Evolutionary conservation across 768 basidiomycete species (phyloP), one percentile per base, ranked within the genome.

Genomic region (Termitomyces sp.): DNA sequence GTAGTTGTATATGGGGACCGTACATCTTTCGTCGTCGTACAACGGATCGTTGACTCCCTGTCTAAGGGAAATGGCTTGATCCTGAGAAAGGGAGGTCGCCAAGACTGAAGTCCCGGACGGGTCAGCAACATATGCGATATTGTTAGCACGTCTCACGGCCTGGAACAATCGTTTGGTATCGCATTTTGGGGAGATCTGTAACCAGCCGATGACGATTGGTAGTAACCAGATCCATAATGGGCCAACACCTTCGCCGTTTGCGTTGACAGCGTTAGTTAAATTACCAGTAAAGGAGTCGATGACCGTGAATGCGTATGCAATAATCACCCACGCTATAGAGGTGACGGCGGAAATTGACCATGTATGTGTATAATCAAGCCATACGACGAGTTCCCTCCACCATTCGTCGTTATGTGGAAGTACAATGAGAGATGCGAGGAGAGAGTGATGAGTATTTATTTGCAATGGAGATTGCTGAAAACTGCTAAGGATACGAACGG

Each of bases 221-320:
- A 77, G 48, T 6, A 79, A 62, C 76, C 76, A 79, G 19, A 79
- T 65, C 74, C 73, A 79, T 11, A 70, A 62, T 2, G 73, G 72
- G 0, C 75, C 75, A 3, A 73, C 72, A 9, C 65, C 74, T 47
- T 76, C 66, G 0, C 76, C 78, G 21, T 66, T 74, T 8, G 69
- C 62, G 35, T 70, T 61, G 3, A 74, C 37, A 10, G 58, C 43
- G 14, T 47, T 56, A 5, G 58, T 64, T 19, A 64, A 59, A 35
- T 65, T 52, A 4, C 58, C 53, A 10, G 64, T 60, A 51, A 73
- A 71, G 15, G 71, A 68, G 45, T 72, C 68, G n/a, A 71, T 51
- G 28, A 76, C 61, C 2, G 75, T 75, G 56, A 76, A 66, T 2
- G 68, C 48, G 53, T 77, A 78, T 0, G 78, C 76, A 6, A 78